A percentile compares a stretch with the other conserved stretches of the same genome.
Evolutionary conservation across 2,329 filamentous ascomycete genomes (phyloP).

Genomic region (Daldinia sp.): DNA sequence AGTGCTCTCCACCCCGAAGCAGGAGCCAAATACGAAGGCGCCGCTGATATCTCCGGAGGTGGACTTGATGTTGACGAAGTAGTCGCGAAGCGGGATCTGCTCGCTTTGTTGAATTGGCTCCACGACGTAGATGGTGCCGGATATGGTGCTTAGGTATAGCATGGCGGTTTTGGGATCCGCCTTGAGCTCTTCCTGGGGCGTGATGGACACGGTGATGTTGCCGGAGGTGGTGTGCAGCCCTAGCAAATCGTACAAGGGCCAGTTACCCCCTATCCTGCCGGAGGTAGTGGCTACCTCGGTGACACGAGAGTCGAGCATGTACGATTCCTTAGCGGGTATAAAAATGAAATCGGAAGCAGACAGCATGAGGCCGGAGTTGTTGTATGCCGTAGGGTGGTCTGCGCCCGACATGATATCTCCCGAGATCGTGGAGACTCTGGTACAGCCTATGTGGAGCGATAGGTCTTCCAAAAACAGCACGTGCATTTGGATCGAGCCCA

Average conservation of each 20-base stretch:
- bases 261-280: slow-evolving; percentile 57
- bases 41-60: slow-evolving; percentile 55
- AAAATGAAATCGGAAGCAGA: slow-evolving; percentile 36
- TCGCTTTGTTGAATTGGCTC: slow-evolving; percentile 50
- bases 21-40: slow-evolving; percentile 51
- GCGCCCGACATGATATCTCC: slow-evolving; percentile 53
- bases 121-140: slow-evolving; percentile 53
- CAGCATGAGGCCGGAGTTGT: slow-evolving; percentile 13
- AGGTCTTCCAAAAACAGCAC: slow-evolving; percentile 52
- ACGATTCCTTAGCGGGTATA: slow-evolving; percentile 47
- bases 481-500: slow-evolving; percentile 50
- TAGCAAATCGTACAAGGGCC: slow-evolving; percentile 60
- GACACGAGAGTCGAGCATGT: slow-evolving; percentile 53
- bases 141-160: slow-evolving; percentile 53
- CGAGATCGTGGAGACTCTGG: slow-evolving; percentile 48
- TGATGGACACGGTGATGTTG: slow-evolving; percentile 51
- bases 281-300: slow-evolving; percentile 55
- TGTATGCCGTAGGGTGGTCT: slow-evolving; percentile 36
- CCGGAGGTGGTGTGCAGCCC: slow-evolving; percentile 56
- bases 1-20: slow-evolving; percentile 49
- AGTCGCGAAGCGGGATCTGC: slow-evolving; percentile 56
- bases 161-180: slow-evolving; percentile 50
- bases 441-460: slow-evolving; percentile 46
- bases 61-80: slow-evolving; percentile 54
- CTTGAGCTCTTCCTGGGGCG: slow-evolving; percentile 51